These are phyloP conservation scores for Amphicarpaea edgeworthii DNA, from an alignment of 306 rosid species.

Conservation along the genomic window DNA sequence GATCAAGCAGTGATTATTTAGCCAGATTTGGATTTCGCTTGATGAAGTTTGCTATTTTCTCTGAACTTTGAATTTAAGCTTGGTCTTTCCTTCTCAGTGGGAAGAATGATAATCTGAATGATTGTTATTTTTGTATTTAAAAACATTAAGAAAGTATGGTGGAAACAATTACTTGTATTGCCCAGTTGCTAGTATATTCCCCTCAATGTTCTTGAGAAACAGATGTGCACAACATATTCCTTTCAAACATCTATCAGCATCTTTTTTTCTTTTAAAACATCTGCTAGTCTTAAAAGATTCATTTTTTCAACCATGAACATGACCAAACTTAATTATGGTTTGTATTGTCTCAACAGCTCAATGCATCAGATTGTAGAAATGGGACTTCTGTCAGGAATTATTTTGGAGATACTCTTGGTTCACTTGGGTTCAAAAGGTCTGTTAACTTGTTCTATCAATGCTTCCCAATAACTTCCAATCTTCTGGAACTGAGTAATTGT, in stretches of 20 bases:
- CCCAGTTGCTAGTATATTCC: constrained; percentile 19
- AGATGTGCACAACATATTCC: constrained; percentile 30
- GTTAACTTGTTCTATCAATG: constrained; percentile 41
- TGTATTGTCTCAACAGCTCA: constrained; percentile 65
- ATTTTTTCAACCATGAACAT: constrained; percentile 23
- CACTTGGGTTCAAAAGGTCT: constrained; percentile 74
- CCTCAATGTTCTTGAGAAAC: constrained; percentile 38
- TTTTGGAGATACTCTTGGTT: constrained; percentile 79
- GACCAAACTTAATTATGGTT: constrained; percentile 20
- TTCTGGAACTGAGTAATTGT: constrained; percentile 35
- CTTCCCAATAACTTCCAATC: constrained; percentile 31
- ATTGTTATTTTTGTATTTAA: constrained; percentile 17
- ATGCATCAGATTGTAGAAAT: constrained; percentile 79
- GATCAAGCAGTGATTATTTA: constrained; percentile 23
- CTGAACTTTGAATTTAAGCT: constrained; percentile 27
- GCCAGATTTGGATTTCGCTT: constrained; percentile 33
- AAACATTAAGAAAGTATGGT: constrained; percentile 8
- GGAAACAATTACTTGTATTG: constrained; percentile 21
- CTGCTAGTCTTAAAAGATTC: constrained; percentile 4
- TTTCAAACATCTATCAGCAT: constrained; percentile 24
- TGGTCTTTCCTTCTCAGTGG: neutral
- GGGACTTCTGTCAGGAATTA: constrained; percentile 77
- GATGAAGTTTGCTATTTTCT: constrained; percentile 17
- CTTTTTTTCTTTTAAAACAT: constrained; percentile 12
- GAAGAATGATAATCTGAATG: constrained; percentile 28